Evolutionary conservation across 108 stramenopile species (phyloP).

Genomic region (Cyclostephanos tholiformis): DNA sequence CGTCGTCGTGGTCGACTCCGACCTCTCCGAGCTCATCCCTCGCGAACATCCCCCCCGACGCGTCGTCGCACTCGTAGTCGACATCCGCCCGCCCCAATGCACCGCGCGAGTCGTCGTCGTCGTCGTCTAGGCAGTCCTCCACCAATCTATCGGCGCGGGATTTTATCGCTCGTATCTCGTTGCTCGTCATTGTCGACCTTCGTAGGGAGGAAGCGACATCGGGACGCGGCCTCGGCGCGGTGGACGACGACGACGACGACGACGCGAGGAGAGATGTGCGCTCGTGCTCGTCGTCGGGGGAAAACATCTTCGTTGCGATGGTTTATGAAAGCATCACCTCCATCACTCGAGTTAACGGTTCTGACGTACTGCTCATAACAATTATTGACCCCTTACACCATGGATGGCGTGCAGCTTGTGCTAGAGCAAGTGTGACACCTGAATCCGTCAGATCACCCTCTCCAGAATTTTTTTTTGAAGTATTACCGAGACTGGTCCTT

Average conservation of each 20-base stretch:
- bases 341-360: too few species aligned
- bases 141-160: not conserved
- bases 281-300: conserved; percentile 23
- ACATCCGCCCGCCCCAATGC: not conserved
- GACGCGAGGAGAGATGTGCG: conserved; percentile 36
- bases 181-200: not conserved
- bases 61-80: not conserved
- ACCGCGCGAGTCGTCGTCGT: not conserved
- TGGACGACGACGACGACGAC: conserved; percentile 3
- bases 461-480: too few species aligned
- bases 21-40: not conserved
- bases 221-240: not conserved
- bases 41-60: not conserved
- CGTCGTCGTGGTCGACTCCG: not conserved
- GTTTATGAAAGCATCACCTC: too few species aligned
- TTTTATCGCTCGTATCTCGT: not conserved
- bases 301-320: not conserved
- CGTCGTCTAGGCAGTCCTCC: not conserved
- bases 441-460: too few species aligned
- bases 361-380: too few species aligned
- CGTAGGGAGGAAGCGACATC: not conserved
- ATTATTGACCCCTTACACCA: too few species aligned
- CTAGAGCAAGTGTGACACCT: too few species aligned
- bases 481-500: too few species aligned
- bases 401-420: too few species aligned